Evolutionary conservation across 805 yeast species (phyloP).

Genomic region (Saccharomycopsis sp.): DNA sequence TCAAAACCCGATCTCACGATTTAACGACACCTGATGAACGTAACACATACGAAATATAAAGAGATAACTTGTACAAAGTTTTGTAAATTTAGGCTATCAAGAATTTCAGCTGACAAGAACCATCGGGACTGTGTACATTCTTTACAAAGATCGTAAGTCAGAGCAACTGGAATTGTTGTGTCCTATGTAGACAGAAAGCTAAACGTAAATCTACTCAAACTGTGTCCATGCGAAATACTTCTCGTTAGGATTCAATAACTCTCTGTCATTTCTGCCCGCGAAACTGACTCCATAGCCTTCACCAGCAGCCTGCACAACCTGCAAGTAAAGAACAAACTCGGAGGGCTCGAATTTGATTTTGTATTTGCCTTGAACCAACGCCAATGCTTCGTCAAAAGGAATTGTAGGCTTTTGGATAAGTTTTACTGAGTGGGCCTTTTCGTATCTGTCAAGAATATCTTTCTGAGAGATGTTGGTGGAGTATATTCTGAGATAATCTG

Average conservation of each 20-base stretch:
- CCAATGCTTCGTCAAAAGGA: slow-evolving; percentile 29
- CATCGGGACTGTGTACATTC: too few species aligned
- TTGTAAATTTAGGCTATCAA: too few species aligned
- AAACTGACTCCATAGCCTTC: slow-evolving; percentile 34
- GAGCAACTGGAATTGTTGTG: too few species aligned
- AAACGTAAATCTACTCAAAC: too few species aligned
- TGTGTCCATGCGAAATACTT: slow-evolving; percentile 39
- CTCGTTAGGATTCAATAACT: slow-evolving; percentile 41
- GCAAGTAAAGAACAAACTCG: slow-evolving; percentile 35
- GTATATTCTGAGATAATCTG: slow-evolving; percentile 38
- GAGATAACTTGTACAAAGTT: too few species aligned
- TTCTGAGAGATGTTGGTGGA: slow-evolving; percentile 36
- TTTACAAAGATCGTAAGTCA: too few species aligned
- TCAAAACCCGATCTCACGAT: neutral
- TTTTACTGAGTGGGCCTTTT: slow-evolving; percentile 32
- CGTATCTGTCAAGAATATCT: slow-evolving; percentile 36
- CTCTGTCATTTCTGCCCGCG: slow-evolving; percentile 30
- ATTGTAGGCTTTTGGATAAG: slow-evolving; percentile 28
- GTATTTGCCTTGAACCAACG: slow-evolving; percentile 28
- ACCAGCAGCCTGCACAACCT: slow-evolving; percentile 32
- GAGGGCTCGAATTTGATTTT: slow-evolving; percentile 25
- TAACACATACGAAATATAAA: too few species aligned
- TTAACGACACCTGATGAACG: neutral
- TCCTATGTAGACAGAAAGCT: too few species aligned
- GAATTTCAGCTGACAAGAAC: too few species aligned